Base-by-base conservation (phyloP, 73 alveolate genomes). In the Paramecium bursaria region DNA sequence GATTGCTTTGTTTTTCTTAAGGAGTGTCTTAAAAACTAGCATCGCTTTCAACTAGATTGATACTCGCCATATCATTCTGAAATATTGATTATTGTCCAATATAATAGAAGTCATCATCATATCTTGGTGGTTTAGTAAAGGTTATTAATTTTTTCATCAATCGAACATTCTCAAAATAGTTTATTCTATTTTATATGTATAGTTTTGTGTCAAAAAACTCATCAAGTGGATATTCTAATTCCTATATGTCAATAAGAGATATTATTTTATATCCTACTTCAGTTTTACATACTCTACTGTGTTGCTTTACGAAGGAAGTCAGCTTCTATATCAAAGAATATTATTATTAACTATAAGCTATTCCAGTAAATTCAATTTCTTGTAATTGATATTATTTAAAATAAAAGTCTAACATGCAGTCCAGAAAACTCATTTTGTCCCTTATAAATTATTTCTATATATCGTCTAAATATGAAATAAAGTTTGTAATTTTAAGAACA, bases 381-480 rank as follows among this genome's bases (percentile, higher is more conserved):
- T 14, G 33, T 1, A 35, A 35, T 67, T 31, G 21, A 42, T 14
- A 67, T 39, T 67, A 42, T 42, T 67, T 67, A 19, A 53, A 67
- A 21, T 67, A 67, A 17, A 67, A 39, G 19, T 47, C 27, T 1
- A 67, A 14, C 2, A 67, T 26, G 22, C 60, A 53, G 44, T 67
- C 35, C 1, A 67, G 44, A 67, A 25, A 39, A 39, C 21, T 35
- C 14, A 67, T 21, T 13, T 47, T 22, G 44, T 67, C 82, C 27
- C 35, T 67, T 3, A 15, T 39, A 67, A 67, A 67, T 57, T 57
- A 67, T 67, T 47, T 67, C 39, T 67, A 14, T 39, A 39, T 39
- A 39, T 67, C 82, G 44, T 67, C 82, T 6, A 67, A 47, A 42
- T 67, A 67, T 10, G 51, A 31, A 19, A 67, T 46, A 67, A 67